Evolutionary conservation across 2,329 filamentous ascomycete genomes (phyloP).

Genomic region (Neofusicoccum parvum): DNA sequence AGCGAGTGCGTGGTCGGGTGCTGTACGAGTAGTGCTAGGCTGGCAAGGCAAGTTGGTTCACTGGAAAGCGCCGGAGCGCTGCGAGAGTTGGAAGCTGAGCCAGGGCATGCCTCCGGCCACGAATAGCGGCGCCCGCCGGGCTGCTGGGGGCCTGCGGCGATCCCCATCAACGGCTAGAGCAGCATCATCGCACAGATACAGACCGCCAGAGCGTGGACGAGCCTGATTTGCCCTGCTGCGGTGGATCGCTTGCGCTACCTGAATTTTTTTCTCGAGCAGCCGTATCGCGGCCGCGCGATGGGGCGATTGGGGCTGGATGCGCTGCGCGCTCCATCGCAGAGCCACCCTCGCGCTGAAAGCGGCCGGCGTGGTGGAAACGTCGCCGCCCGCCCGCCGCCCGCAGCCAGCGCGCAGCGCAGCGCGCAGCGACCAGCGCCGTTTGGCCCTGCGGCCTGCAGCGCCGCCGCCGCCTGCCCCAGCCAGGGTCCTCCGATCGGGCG

Average conservation of each 20-base stretch:
- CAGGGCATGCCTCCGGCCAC: conserved; percentile 10
- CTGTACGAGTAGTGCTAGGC: conserved; percentile 20
- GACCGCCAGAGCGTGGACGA: conserved; percentile 17
- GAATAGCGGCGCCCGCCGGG: conserved; percentile 14
- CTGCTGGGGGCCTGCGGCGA: conserved; percentile 17
- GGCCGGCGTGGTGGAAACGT: neutral
- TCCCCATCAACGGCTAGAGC: conserved; percentile 15
- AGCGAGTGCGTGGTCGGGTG: conserved; percentile 19
- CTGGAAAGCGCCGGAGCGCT: conserved; percentile 15
- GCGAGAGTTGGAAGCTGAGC: neutral
- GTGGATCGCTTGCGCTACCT: conserved; percentile 12
- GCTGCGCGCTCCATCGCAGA: neutral
- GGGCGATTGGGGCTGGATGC: conserved; percentile 11
- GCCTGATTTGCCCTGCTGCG: conserved; percentile 12
- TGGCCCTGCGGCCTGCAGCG: conserved; percentile 6
- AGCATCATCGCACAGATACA: conserved; percentile 17
- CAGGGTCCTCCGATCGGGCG: conserved; percentile 18
- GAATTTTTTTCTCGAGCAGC: neutral
- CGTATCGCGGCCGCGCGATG: neutral
- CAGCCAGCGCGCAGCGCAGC: neutral
- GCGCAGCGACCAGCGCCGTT: neutral
- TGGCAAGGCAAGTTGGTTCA: conserved; percentile 13
- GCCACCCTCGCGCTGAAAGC: neutral
- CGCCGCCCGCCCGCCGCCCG: neutral
- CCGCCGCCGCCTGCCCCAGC: conserved; percentile 1